Evolutionary conservation across 176 grass and related monocot species (phyloP).

Genomic region (Carex parvula): DNA sequence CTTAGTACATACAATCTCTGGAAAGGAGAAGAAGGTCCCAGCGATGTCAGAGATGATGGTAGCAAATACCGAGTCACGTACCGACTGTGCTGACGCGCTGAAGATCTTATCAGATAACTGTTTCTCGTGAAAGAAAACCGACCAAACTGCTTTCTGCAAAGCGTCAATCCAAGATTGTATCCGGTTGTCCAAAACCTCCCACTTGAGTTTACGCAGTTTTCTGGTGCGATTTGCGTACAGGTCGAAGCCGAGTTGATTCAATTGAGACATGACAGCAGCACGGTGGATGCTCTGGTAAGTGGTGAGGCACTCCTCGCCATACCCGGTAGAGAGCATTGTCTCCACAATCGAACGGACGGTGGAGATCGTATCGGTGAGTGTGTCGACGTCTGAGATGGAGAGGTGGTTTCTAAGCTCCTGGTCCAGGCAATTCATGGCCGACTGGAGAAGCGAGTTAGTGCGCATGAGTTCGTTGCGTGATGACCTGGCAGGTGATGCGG

Average conservation of each 20-base stretch:
- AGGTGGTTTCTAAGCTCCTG: slow-evolving; percentile 44
- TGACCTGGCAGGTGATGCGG: slow-evolving; percentile 1
- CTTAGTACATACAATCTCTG: slow-evolving; percentile 27
- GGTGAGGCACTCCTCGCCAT: slow-evolving; percentile 65
- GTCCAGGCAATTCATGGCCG: slow-evolving; percentile 52
- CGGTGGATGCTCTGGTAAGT: slow-evolving; percentile 47
- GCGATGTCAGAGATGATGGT: slow-evolving; percentile 39
- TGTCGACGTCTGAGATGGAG: not conserved
- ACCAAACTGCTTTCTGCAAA: slow-evolving; percentile 26
- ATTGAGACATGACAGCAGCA: slow-evolving; percentile 15
- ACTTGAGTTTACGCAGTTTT: slow-evolving; percentile 38
- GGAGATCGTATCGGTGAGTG: not conserved
- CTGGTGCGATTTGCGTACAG: not conserved
- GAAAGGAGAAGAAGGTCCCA: slow-evolving; percentile 30
- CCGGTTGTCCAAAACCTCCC: slow-evolving; percentile 37
- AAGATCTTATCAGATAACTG: slow-evolving; percentile 52
- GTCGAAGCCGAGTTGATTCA: slow-evolving; percentile 41
- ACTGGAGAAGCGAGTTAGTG: slow-evolving; percentile 50
- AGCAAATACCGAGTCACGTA: slow-evolving; percentile 46
- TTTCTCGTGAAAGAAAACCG: slow-evolving; percentile 35
- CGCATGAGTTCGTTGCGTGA: slow-evolving; percentile 27
- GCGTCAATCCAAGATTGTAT: slow-evolving; percentile 49
- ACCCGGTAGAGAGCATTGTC: slow-evolving; percentile 65
- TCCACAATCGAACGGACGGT: slow-evolving; percentile 21
- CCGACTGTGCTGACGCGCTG: not conserved